Base-by-base conservation (phyloP, 2,329 filamentous ascomycete species). In the Scedosporium aurantiacum region DNA sequence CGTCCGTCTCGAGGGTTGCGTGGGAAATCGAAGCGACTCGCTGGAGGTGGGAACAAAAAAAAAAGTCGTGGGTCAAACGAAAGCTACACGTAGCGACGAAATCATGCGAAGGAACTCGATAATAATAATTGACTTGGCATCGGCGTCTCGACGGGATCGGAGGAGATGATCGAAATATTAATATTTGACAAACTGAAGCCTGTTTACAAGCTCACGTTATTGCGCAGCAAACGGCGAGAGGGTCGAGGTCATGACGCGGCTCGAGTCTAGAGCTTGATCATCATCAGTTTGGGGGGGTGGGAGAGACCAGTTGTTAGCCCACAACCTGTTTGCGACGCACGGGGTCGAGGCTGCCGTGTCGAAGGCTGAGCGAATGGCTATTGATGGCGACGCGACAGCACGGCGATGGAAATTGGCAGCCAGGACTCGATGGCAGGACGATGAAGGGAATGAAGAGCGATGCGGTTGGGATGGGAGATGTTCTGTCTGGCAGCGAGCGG, bases 211-310 rank as follows among this genome's bases (percentile, higher is more conserved):
- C 43, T 47, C 43, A 5, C 7, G 43, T 54, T 27, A n/a, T 60
- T 60, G 58, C 58, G 58, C 58, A 60, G 32, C 25, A 18, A 37
- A 50, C 41, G 58, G 58, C 28, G 58, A n/a, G 58, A 52, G 27
- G 27, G 23, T 60, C 58, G 58, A 43, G 41, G 43, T 60, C 58
- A 60, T 60, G 58, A 60, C 58, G 58, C 58, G 58, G 58, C 58
- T 60, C 23, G 50, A 43, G 58, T n/a, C 41, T 37, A 23, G 32
- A 60, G 58, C 58, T 52, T 52, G 23, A 58, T 58, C 56, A 60
- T 52, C 57, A 47, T 58, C 56, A 55, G 52, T 16, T 16, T 21
- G 57, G 43, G n/a, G 57, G 18, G 23, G 18, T 23, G 21, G 50
- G 21, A 25, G 50, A 37, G 32, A 37, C 32, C 32, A 37, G 32